Evolutionary conservation across 1,284 basidiomycete species (phyloP).

Genomic region (Neonothopanus nambi): DNA sequence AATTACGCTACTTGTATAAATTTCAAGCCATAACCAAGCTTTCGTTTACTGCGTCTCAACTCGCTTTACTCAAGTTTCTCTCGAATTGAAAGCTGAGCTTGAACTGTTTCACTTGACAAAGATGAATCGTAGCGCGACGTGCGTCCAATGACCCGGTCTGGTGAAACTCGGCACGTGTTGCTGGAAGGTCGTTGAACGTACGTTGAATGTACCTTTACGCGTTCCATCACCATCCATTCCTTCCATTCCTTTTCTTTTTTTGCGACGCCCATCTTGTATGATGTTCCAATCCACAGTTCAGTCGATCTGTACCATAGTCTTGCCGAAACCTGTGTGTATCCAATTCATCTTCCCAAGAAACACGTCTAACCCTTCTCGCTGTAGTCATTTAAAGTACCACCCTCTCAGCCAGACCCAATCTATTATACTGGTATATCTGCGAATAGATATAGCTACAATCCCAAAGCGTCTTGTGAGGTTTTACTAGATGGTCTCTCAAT

Average conservation of each 20-base stretch:
- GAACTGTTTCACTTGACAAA: no score
- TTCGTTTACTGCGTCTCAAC: no score
- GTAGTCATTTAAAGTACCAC: constrained; percentile 11
- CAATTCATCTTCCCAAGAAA: background rate
- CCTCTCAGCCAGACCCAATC: constrained; percentile 12
- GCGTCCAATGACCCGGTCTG: no score
- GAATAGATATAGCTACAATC: background rate
- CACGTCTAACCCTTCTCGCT: background rate
- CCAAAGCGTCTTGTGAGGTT: constrained; percentile 3
- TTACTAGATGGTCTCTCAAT: background rate
- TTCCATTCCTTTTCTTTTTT: background rate
- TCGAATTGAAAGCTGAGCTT: no score
- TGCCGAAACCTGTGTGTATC: constrained; percentile 9
- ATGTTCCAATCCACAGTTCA: constrained; percentile 13
- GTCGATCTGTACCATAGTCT: constrained; percentile 5
- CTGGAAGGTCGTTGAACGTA: no score
- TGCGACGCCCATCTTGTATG: background rate
- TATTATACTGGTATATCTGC: constrained; percentile 8
- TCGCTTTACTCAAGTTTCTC: no score
- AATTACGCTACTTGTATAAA: no score
- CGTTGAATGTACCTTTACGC: no score
- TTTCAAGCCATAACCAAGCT: no score
- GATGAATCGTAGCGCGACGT: no score
- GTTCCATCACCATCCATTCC: no score
- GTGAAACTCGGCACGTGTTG: no score